These are phyloP conservation scores for Starmerella geochares DNA, from an alignment of 805 yeast species.

Conservation along the genomic window DNA sequence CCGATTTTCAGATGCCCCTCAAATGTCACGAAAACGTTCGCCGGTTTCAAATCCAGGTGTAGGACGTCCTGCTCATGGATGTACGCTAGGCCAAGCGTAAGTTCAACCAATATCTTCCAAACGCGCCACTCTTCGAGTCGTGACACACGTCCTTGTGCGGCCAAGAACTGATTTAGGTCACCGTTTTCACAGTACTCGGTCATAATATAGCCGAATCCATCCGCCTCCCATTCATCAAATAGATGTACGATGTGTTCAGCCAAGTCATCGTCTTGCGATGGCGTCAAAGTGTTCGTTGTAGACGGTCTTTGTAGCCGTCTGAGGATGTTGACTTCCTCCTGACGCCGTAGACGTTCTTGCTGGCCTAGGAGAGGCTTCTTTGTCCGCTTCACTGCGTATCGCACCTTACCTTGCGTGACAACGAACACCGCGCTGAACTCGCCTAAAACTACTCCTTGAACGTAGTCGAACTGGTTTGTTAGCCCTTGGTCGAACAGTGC, in stretches of 20 bases:
- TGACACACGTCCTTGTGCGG: conserved; percentile 63
- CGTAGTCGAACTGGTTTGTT: conserved; percentile 48
- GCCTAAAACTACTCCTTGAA: conserved; percentile 67
- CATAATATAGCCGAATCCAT: conserved; percentile 73
- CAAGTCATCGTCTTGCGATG: conserved; percentile 38
- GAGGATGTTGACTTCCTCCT: conserved; percentile 65
- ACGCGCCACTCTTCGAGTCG: conserved; percentile 92
- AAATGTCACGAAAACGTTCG: conserved; percentile 85
- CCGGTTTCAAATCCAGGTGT: conserved; percentile 90
- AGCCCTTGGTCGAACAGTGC: conserved; percentile 28
- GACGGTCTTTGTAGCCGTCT: conserved; percentile 24
- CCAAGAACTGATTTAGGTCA: conserved; percentile 66
- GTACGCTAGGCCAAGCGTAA: conserved; percentile 62
- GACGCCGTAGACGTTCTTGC: conserved; percentile 49
- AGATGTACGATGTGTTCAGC: conserved; percentile 68
- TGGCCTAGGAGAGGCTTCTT: conserved; percentile 41
- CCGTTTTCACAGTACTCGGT: conserved; percentile 95
- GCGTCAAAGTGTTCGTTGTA: not conserved
- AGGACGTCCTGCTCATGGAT: conserved; percentile 68
- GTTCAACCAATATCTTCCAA: conserved; percentile 88
- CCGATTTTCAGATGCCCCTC: conserved; percentile 92
- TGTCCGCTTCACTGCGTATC: conserved; percentile 81
- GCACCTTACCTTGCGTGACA: conserved; percentile 34
- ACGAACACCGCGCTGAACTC: conserved; percentile 85
- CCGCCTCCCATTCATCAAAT: conserved; percentile 72